A percentile compares a stretch with the other conserved stretches of the same genome.
phyloP scores from a whole-genome alignment of 2,329 filamentous ascomycete genomes.

The Aspergillus bombycis region DNA sequence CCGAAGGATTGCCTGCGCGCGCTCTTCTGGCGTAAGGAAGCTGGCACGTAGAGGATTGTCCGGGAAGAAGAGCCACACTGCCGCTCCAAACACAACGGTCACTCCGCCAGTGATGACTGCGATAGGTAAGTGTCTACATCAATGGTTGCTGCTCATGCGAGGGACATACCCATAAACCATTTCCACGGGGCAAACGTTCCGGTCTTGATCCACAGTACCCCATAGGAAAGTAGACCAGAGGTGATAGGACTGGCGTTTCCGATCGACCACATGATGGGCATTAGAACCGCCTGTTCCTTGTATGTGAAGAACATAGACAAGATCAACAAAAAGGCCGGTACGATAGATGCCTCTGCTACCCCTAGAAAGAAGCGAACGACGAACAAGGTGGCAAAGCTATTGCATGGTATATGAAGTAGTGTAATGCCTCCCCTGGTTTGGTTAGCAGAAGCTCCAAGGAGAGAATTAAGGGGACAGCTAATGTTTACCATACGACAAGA shows the following conservation, averaged over 20 bases:
- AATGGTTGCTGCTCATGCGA: background rate
- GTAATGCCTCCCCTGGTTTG: constrained; percentile 34
- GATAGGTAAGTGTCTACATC: background rate
- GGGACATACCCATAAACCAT: constrained; percentile 42
- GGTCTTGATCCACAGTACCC: constrained; percentile 45
- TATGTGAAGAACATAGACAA: constrained; percentile 46
- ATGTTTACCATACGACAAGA: constrained; percentile 28
- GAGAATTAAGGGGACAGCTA: background rate
- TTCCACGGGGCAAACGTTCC: constrained; percentile 43
- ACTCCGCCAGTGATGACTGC: constrained; percentile 3
- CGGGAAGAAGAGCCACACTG: constrained; percentile 38
- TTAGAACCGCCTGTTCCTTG: constrained; percentile 34
- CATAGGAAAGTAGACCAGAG: constrained; percentile 47
- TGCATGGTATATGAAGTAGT: constrained; percentile 47
- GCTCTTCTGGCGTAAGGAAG: constrained; percentile 37
- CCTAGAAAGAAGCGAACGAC: constrained; percentile 56
- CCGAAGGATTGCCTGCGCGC: constrained; percentile 37
- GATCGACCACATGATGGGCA: constrained; percentile 47
- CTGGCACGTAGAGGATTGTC: constrained; percentile 36
- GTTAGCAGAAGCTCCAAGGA: background rate
- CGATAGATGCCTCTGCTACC: constrained; percentile 56
- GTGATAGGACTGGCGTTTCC: constrained; percentile 45
- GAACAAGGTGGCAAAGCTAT: constrained; percentile 52
- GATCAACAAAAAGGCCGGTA: constrained; percentile 50
- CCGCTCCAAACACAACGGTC: constrained; percentile 26